Evolutionary conservation across 352 stramenopile genomes (phyloP).

Genomic region (Globisporangium yorkense): DNA sequence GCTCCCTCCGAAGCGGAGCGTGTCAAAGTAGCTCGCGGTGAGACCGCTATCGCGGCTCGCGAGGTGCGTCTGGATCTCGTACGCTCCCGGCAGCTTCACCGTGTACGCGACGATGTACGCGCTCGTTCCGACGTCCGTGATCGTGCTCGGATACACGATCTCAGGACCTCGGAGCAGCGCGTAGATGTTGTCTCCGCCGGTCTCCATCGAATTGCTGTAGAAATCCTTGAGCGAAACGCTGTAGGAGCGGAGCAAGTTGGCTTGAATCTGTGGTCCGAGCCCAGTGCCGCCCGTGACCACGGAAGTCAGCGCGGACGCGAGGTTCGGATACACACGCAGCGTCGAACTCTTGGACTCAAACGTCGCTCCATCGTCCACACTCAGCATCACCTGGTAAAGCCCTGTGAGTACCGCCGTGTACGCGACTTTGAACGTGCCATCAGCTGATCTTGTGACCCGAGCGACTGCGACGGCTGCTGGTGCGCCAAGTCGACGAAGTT

Average conservation of each 20-base stretch:
- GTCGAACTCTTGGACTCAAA: constrained; percentile 25
- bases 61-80: constrained; percentile 44
- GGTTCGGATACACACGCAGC: constrained; percentile 23
- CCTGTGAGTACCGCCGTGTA: constrained; percentile 29
- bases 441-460: constrained; percentile 1
- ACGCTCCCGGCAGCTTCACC: constrained; percentile 22
- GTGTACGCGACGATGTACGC: constrained; percentile 37
- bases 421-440: constrained; percentile 12
- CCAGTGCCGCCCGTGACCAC: constrained; percentile 19
- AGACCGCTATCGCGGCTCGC: constrained; percentile 22
- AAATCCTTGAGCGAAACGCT: constrained; percentile 31
- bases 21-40: constrained; percentile 30
- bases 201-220: constrained; percentile 34
- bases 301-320: constrained; percentile 26
- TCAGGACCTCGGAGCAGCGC: constrained; percentile 28
- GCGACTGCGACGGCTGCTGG: not conserved
- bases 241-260: constrained; percentile 20
- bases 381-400: constrained; percentile 31
- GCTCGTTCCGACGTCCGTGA: constrained; percentile 32
- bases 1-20: constrained; percentile 14
- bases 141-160: constrained; percentile 14
- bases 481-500: constrained; percentile 4
- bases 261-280: constrained; percentile 23
- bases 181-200: constrained; percentile 30
- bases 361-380: constrained; percentile 18